Evolutionary conservation across 1,284 basidiomycete species (phyloP), one percentile per base, ranked within the genome.

Genomic region (Moesziomyces antarcticus): DNA sequence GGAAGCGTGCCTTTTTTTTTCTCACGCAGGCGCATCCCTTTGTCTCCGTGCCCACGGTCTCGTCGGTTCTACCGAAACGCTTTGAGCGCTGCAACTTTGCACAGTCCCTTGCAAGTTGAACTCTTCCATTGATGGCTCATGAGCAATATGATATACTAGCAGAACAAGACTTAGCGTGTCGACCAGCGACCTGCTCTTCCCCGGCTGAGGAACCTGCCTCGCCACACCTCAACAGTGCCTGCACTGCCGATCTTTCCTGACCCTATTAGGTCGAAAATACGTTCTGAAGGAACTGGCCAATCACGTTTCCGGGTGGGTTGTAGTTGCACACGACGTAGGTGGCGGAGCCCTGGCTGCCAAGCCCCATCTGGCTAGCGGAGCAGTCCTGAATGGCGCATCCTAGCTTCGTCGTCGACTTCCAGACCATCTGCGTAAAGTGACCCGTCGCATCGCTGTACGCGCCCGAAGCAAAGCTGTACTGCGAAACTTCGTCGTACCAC

Each of bases 391-490:
- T 30, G 37, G 66, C 74, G 22, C 74, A 76, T 3, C 74, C 74
- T 14, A 76, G 33, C 46, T 50, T 52, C 30, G 30, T 56, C 20
- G 42, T 60, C 9, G 25, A 27, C 59, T 67, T 67, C 75, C 75
- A 78, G 0, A 78, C 66, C 58, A 78, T 65, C 61, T 78, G 75
- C 3, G 73, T 75, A 37, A 78, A 78, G 46, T 78, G 75, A 0
- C 75, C 75, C 18, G 75, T 75, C 5, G 57, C 53, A 43, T 61
- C 65, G 48, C 59, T 59, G 54, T 75, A 78, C 13, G 14, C 35
- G 2, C 52, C 58, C 13, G 35, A 25, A 10, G n/a, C 46, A 47
- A 56, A 77, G 41, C 73, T 57, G 66, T 78, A 78, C 18, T 50
- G 42, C n/a, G 37, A 21, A 20, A 49, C 35, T 27, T 78, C 75